Conservation (phyloP, 2,329 filamentous ascomycete genomes). For the Thelonectria discophora region DNA sequence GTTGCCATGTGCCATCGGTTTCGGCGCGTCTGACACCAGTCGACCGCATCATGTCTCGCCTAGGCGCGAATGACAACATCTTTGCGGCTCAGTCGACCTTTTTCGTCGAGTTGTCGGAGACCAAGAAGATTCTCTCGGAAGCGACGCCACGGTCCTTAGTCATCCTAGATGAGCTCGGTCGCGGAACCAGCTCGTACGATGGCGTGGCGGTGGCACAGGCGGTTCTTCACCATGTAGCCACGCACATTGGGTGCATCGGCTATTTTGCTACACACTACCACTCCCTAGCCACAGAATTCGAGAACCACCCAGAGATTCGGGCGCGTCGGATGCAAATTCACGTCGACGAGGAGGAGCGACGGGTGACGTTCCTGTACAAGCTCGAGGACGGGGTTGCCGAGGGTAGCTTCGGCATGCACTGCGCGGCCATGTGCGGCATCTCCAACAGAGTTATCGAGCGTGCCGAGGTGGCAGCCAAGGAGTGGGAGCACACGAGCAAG, state of each 20-base stretch:
- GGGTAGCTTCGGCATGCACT: slow-evolving; percentile 99
- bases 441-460: slow-evolving; percentile 81
- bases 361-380: slow-evolving; percentile 97
- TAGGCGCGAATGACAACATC: slow-evolving; percentile 98
- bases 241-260: slow-evolving; percentile 90
- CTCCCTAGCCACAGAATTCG: slow-evolving; percentile 89
- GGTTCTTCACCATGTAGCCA: slow-evolving; percentile 94
- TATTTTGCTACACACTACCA: slow-evolving; percentile 99
- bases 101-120: slow-evolving; percentile 96
- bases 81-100: slow-evolving; percentile 98
- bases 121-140: slow-evolving; percentile 96
- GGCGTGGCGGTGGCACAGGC: slow-evolving; percentile 96
- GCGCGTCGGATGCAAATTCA: slow-evolving; percentile 93
- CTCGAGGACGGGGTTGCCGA: slow-evolving; percentile 93
- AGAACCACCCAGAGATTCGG: slow-evolving; percentile 84
- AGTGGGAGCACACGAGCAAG: slow-evolving; percentile 94
- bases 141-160: slow-evolving; percentile 93
- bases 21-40: slow-evolving; percentile 87
- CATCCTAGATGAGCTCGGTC: slow-evolving; percentile 94
- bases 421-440: slow-evolving; percentile 97
- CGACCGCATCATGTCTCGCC: slow-evolving; percentile 97
- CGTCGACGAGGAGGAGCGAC: slow-evolving; percentile 83
- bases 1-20: slow-evolving; percentile 87
- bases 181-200: slow-evolving; percentile 94
- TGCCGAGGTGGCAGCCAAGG: slow-evolving; percentile 86